Conservation (phyloP, 176 grass and related monocot genomes). For the Pontederia paniculata region DNA sequence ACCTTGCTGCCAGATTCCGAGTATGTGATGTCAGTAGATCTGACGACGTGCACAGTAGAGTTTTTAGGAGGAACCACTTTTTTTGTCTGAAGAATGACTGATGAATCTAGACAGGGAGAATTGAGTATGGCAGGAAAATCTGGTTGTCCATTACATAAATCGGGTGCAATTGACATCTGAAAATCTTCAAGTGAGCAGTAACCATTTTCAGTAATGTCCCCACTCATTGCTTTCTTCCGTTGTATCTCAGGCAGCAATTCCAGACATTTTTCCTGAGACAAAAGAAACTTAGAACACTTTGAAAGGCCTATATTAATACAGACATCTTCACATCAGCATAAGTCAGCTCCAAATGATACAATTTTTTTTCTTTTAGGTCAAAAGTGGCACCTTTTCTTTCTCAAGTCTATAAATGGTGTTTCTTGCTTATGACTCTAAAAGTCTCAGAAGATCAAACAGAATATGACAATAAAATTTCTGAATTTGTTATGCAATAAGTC, state of each 20-base stretch:
- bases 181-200: slow-evolving; percentile 29
- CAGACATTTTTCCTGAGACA: slow-evolving; percentile 43
- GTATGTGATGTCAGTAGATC: slow-evolving; percentile 11
- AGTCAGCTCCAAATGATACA: too few species aligned
- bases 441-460: too few species aligned
- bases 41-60: slow-evolving; percentile 22
- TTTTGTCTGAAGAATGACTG: slow-evolving; percentile 33
- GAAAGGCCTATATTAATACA: not conserved
- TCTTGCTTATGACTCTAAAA: too few species aligned
- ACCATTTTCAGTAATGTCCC: slow-evolving; percentile 23
- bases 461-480: too few species aligned
- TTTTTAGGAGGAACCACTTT: slow-evolving; percentile 12
- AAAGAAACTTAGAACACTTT: slow-evolving; percentile 10
- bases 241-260: slow-evolving; percentile 61
- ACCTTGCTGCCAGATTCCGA: slow-evolving; percentile 38
- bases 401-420: too few species aligned
- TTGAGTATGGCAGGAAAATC: slow-evolving; percentile 18
- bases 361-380: too few species aligned
- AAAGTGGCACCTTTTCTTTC: too few species aligned
- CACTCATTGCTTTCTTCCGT: slow-evolving; percentile 33
- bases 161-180: slow-evolving; percentile 28
- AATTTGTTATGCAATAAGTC: too few species aligned
- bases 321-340: too few species aligned
- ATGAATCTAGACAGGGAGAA: slow-evolving; percentile 8
- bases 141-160: slow-evolving; percentile 26